phyloP scores from a whole-genome alignment of 2,329 filamentous ascomycete genomes.

The Xylaria sp. region DNA sequence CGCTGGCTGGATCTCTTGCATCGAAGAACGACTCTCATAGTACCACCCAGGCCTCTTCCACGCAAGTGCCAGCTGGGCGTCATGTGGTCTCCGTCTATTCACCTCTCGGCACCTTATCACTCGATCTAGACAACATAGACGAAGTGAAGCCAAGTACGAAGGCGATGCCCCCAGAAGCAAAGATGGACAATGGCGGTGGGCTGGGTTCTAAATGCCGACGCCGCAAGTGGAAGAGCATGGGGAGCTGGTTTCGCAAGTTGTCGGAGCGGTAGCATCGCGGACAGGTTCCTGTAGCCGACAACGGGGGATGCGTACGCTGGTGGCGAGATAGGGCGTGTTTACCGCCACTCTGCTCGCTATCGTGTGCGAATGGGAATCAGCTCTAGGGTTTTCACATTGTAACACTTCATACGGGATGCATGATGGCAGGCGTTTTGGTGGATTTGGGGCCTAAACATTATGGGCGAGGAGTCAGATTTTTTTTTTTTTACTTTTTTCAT shows the following conservation, averaged over 20 bases:
- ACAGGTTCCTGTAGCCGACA: background rate
- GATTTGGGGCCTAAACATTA: background rate
- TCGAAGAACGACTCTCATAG: conserved; percentile 6
- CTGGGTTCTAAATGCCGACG: conserved; percentile 14
- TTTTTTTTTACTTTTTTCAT: too few relatives aligned
- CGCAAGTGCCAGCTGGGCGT: conserved; percentile 16
- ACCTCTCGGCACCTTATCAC: conserved; percentile 12
- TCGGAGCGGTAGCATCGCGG: conserved; percentile 30
- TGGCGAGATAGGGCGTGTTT: too few relatives aligned
- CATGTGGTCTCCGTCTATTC: conserved; percentile 24
- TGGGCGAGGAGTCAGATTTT: background rate
- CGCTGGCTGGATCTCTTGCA: conserved; percentile 15
- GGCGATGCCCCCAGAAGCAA: background rate
- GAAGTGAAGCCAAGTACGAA: background rate
- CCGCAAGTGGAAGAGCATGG: conserved; percentile 30
- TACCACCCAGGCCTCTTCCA: conserved; percentile 16
- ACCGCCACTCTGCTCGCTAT: background rate
- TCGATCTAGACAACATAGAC: conserved; percentile 6
- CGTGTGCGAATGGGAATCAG: background rate
- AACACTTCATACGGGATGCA: background rate
- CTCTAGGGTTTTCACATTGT: background rate
- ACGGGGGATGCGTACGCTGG: too few relatives aligned
- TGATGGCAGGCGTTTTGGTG: background rate
- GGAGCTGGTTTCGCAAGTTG: conserved; percentile 32
- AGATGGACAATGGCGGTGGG: background rate